These are phyloP conservation scores for Bathelium albidoporum DNA, from an alignment of 495 filamentous ascomycete genomes.

Conservation along the genomic window DNA sequence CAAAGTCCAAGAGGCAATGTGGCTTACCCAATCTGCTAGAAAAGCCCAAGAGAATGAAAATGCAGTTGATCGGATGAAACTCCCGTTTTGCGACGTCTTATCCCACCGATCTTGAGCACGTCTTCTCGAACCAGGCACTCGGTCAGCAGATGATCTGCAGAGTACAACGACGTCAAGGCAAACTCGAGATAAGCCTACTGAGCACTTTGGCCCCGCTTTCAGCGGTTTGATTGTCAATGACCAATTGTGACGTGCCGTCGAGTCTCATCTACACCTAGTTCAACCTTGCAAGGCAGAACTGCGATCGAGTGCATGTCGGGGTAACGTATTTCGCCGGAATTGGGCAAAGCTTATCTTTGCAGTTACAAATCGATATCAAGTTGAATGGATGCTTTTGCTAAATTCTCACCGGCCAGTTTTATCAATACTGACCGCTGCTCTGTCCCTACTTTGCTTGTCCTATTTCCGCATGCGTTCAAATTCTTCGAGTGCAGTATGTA, in stretches of 20 bases:
- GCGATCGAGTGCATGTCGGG: not conserved
- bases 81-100: not conserved
- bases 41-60: not conserved
- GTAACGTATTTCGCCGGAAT: too few relatives aligned
- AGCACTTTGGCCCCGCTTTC: not conserved
- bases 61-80: not conserved
- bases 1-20: not conserved
- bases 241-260: not conserved
- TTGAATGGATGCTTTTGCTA: too few relatives aligned
- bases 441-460: too few relatives aligned
- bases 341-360: too few relatives aligned
- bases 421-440: too few relatives aligned
- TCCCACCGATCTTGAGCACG: too few relatives aligned
- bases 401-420: too few relatives aligned
- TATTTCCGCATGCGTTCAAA: too few relatives aligned
- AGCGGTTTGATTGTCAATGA: not conserved
- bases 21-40: not conserved
- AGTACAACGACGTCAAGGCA: not conserved
- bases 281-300: not conserved
- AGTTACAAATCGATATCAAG: too few relatives aligned
- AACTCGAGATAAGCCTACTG: not conserved
- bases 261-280: not conserved
- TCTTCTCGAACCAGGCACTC: not conserved
- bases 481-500: too few relatives aligned
- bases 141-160: not conserved